Percentiles rank a stretch among this genome's conserved stretches.
Evolutionary conservation across 2,329 filamentous ascomycete species (phyloP).

Genomic region (Penicillium sp.): DNA sequence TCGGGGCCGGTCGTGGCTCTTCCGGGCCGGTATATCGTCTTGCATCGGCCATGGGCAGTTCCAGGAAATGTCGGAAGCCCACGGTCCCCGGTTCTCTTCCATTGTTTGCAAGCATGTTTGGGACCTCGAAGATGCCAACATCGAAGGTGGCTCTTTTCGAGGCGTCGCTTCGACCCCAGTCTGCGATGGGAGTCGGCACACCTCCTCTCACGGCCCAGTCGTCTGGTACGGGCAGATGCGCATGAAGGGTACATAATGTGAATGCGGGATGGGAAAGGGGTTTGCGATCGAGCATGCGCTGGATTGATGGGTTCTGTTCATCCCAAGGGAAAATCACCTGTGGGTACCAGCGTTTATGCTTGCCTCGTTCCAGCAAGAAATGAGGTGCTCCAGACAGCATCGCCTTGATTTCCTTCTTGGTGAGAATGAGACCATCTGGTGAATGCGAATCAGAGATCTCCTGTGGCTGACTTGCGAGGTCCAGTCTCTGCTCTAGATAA

Average conservation of each 20-base stretch:
- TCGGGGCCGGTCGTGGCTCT: constrained; percentile 21
- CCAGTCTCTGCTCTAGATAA: constrained; percentile 28
- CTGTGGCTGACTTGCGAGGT: constrained; percentile 3
- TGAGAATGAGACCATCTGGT: constrained; percentile 18
- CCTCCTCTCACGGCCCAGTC: constrained; percentile 36
- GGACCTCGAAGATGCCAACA: constrained; percentile 51
- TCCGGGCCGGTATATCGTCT: constrained; percentile 29
- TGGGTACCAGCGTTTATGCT: constrained; percentile 44
- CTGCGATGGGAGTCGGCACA: constrained; percentile 28
- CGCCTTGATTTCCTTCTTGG: constrained; percentile 43
- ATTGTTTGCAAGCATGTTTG: constrained; percentile 53
- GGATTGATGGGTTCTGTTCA: constrained; percentile 41
- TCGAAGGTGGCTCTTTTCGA: constrained; percentile 47
- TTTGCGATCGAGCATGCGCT: constrained; percentile 46
- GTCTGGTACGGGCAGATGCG: constrained; percentile 48
- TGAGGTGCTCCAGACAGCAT: constrained; percentile 50
- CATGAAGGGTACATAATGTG: constrained; percentile 48
- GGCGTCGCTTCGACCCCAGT: constrained; percentile 29
- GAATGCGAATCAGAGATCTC: background rate
- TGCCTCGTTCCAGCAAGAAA: constrained; percentile 50
- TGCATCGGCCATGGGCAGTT: constrained; percentile 48
- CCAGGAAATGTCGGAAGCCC: constrained; percentile 53
- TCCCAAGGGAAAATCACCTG: constrained; percentile 52
- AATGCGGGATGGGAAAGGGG: constrained; percentile 47
- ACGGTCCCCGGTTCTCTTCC: constrained; percentile 52